A percentile compares a stretch with the other conserved stretches of the same genome.
Evolutionary conservation across 768 basidiomycete genomes (phyloP).

Genomic region (Lactarius hengduanensis): DNA sequence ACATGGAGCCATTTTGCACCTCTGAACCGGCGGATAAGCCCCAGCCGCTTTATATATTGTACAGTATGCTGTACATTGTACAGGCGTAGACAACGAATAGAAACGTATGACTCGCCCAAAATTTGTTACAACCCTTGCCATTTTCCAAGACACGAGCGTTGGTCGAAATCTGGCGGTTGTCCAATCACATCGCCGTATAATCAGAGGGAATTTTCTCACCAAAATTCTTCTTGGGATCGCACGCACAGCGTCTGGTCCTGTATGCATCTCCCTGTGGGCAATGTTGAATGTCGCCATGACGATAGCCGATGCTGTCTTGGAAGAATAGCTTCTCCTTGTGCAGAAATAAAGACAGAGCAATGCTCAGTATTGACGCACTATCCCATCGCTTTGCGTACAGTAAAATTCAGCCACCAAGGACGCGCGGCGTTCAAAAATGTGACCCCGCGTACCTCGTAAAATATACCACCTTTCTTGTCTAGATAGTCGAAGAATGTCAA

Average conservation of each 20-base stretch:
- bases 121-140: conserved; percentile 5
- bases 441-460: conserved; percentile 15
- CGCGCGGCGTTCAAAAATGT: not conserved
- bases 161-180: conserved; percentile 3
- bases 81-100: not conserved
- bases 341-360: conserved; percentile 18
- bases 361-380: conserved; percentile 5
- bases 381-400: conserved; percentile 8
- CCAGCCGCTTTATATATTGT: too few relatives aligned
- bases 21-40: too few relatives aligned
- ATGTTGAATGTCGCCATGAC: conserved; percentile 8
- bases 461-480: conserved; percentile 21
- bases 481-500: conserved; percentile 18
- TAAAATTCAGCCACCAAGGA: not conserved
- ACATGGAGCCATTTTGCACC: too few relatives aligned
- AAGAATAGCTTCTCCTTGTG: conserved; percentile 4
- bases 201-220: not conserved
- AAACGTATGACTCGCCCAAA: not conserved
- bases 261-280: conserved; percentile 16
- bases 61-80: too few relatives aligned
- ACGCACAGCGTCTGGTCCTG: conserved; percentile 7
- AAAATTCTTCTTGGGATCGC: conserved; percentile 11
- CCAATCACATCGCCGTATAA: not conserved
- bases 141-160: conserved; percentile 9
- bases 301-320: conserved; percentile 12